Evolutionary conservation across 768 basidiomycete genomes (phyloP).

Genomic region (button mushroom (Agaricus bisporus)): DNA sequence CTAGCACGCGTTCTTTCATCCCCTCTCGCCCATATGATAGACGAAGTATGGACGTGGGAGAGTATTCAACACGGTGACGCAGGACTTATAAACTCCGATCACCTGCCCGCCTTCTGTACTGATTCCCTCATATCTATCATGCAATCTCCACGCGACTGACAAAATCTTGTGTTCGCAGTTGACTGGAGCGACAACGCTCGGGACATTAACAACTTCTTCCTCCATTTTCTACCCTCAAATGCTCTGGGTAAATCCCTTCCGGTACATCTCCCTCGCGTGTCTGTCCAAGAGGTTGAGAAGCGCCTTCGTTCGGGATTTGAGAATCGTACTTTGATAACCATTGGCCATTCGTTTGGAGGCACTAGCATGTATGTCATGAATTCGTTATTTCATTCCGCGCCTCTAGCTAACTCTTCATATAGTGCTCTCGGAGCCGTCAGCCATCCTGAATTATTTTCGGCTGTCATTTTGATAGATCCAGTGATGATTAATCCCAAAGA

Average conservation of each 20-base stretch:
- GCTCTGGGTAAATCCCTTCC: conserved; percentile 34
- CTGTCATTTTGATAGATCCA: conserved; percentile 68
- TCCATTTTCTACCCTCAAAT: conserved; percentile 53
- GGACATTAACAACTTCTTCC: conserved; percentile 72
- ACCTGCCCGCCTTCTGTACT: not conserved
- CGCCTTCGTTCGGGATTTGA: conserved; percentile 44
- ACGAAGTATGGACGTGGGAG: conserved; percentile 80
- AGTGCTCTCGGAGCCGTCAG: conserved; percentile 63
- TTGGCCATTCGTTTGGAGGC: conserved; percentile 85
- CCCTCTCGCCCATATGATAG: conserved; percentile 32
- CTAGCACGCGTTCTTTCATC: conserved; percentile 46
- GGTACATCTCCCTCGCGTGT: conserved; percentile 44
- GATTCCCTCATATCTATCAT: not conserved
- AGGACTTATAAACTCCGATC: conserved; percentile 67
- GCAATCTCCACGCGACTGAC: not conserved
- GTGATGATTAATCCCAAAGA: not conserved
- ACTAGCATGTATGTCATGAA: conserved; percentile 53
- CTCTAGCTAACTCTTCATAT: not conserved
- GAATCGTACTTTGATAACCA: conserved; percentile 48
- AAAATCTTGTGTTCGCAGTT: conserved; percentile 31
- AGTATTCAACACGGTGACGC: conserved; percentile 82
- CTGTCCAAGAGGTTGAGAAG: conserved; percentile 29
- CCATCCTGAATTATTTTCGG: conserved; percentile 58
- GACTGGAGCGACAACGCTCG: conserved; percentile 76
- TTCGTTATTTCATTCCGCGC: not conserved